Evolutionary conservation across 164 flowering plant genomes (phyloP), one percentile per base, ranked within the genome.

Genomic region (Magnolia officinalis): DNA sequence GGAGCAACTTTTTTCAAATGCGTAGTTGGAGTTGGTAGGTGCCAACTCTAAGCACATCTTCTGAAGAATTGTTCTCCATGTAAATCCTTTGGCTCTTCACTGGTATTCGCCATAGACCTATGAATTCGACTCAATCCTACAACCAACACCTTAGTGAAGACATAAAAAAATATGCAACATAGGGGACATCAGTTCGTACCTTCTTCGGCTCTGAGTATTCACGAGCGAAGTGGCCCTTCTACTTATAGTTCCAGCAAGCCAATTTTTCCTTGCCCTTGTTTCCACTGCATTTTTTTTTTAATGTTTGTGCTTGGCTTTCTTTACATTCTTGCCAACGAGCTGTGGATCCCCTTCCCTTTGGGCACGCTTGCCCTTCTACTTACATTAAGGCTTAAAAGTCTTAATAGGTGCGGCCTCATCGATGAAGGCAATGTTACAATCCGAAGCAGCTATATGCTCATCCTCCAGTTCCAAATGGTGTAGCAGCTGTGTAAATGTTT

Each of bases 181-280:
- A 1, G 6, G 20, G 65, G 20, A 16, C n/a, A 63, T 63, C 65
- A 63, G 1, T 63, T 63, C 8, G 65, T 63, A 3, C 20, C 8
- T 63, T 63, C 65, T 63, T 63, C 8, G 65, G 20, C 65, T 63
- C 65, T 3, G 7, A 2, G 65, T n/a, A 63, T 63, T 63, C 8
- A 63, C 65, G 20, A 63, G 65, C 65, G 20, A 63, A 63, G 65
- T 63, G 65, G 65, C 65, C 20, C n/a, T 16, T 63, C 65, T 63
- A 4, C 65, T 2, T 63, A 8, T 2, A 63, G 20, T 63, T 63
- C n/a, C 4, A 63, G 8, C 65, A 63, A 20, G 65, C 65, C 8
- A 20, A 63, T 63, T 63, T 3, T 16, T 63, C 8, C 65, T 63
- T 20, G 4, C 8, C 20, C 65, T 63, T 63, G 11, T 16, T 16